Conservation (phyloP, 371 early-diverging fungal genomes). For the Choanephora cucurbitarum region DNA sequence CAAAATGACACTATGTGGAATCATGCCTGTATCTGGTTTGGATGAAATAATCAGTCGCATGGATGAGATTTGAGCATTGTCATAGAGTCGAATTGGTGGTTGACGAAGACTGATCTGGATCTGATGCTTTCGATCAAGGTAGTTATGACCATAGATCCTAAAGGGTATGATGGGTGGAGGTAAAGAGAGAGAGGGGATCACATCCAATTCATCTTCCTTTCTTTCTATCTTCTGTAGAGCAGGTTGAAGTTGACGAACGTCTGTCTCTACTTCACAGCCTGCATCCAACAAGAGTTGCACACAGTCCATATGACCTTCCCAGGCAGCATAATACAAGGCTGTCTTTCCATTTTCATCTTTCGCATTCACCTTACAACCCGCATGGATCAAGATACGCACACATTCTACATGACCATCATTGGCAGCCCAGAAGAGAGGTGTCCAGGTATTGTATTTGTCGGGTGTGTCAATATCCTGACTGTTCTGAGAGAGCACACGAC, state of each 20-base stretch:
- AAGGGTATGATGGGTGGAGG: constrained; percentile 98
- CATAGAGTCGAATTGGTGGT: constrained; percentile 66
- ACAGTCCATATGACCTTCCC: constrained; percentile 88
- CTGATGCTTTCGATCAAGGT: constrained; percentile 83
- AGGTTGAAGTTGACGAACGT: neutral
- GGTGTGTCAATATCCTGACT: constrained; percentile 70
- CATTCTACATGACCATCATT: constrained; percentile 88
- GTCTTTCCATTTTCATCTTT: constrained; percentile 85
- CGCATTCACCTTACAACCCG: constrained; percentile 74
- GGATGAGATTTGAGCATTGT: constrained; percentile 68
- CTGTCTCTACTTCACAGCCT: constrained; percentile 48
- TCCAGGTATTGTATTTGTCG: constrained; percentile 94
- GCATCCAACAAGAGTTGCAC: constrained; percentile 65
- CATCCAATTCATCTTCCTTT: constrained; percentile 54
- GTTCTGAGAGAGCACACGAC: constrained; percentile 73
- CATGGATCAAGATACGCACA: constrained; percentile 78
- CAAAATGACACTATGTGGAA: constrained; percentile 89
- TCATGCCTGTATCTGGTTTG: constrained; percentile 84
- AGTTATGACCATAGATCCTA: constrained; percentile 95
- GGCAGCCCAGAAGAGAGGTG: constrained; percentile 93
- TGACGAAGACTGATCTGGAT: constrained; percentile 71
- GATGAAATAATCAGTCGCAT: constrained; percentile 61
- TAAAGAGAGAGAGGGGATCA: constrained; percentile 82
- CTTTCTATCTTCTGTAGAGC: constrained; percentile 15
- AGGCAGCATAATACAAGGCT: constrained; percentile 91